These are phyloP conservation scores for Puccinia coronata DNA, from an alignment of 1,284 basidiomycete species.

Conservation along the genomic window DNA sequence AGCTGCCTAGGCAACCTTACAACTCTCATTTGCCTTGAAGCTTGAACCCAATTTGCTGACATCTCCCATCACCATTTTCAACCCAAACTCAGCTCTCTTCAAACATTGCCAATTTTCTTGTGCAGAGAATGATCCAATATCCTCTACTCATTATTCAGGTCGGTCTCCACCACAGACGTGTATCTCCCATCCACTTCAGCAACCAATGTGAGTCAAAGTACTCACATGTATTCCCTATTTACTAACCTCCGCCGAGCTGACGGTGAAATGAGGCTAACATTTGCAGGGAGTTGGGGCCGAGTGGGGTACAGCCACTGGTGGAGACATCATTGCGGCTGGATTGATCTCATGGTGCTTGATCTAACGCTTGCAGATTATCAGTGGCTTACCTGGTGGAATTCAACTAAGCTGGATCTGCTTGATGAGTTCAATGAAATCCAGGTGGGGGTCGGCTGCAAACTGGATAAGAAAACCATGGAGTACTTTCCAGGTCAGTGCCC, in stretches of 20 bases:
- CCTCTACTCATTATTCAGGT: too few species aligned
- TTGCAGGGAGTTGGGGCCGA: conserved; percentile 59
- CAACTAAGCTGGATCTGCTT: conserved; percentile 59
- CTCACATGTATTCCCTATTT: too few species aligned
- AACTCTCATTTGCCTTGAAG: too few species aligned
- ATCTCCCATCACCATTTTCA: too few species aligned
- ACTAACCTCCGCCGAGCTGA: conserved; percentile 59
- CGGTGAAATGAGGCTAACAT: conserved; percentile 57
- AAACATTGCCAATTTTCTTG: too few species aligned
- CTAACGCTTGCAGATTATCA: conserved; percentile 59
- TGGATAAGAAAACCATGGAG: conserved; percentile 57
- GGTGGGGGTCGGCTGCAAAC: conserved; percentile 56
- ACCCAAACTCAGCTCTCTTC: too few species aligned
- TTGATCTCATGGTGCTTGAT: conserved; percentile 59
- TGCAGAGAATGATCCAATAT: too few species aligned
- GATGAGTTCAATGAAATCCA: conserved; percentile 58
- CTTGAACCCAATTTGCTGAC: too few species aligned
- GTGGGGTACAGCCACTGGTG: conserved; percentile 59
- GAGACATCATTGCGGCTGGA: conserved; percentile 59
- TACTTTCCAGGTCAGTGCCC: conserved; percentile 56
- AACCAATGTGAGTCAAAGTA: too few species aligned
- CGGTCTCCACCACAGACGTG: too few species aligned
- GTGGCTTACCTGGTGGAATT: conserved; percentile 59
- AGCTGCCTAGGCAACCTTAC: too few species aligned
- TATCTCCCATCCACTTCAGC: too few species aligned